Conservation (phyloP, 352 stramenopile genomes). For the Sclerospora graminicola region DNA sequence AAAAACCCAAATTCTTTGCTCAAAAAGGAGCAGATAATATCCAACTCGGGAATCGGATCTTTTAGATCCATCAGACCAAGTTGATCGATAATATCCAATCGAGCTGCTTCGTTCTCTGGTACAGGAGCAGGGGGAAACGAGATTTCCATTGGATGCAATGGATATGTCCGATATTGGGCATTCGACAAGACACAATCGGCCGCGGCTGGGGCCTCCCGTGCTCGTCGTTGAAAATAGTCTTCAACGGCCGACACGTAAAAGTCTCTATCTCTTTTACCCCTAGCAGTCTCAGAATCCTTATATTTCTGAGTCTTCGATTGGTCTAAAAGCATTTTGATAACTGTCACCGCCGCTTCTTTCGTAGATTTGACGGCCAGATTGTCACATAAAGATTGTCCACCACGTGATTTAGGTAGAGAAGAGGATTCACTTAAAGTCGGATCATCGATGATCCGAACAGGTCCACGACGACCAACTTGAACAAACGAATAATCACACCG, state of each 20-base stretch:
- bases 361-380: conserved; percentile 13
- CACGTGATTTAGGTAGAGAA: background rate
- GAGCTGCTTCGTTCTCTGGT: conserved; percentile 30
- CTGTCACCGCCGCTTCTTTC: conserved; percentile 21
- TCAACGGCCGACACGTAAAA: conserved; percentile 26
- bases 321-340: conserved; percentile 29
- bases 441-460: conserved; percentile 21
- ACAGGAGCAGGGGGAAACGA: conserved; percentile 16
- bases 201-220: conserved; percentile 9
- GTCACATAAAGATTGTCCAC: conserved; percentile 17
- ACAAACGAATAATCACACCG: conserved; percentile 29
- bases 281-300: conserved; percentile 1
- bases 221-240: conserved; percentile 23
- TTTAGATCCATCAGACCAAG: conserved; percentile 32
- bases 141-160: conserved; percentile 18
- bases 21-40: conserved; percentile 49
- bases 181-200: conserved; percentile 33
- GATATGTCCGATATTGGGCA: conserved; percentile 25
- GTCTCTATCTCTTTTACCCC: conserved; percentile 5
- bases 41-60: conserved; percentile 29
- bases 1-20: conserved; percentile 40
- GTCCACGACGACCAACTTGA: conserved; percentile 9
- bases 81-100: conserved; percentile 28
- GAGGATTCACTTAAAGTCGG: background rate
- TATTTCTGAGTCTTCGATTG: background rate